Percentiles rank a stretch among this genome's conserved stretches.
Evolutionary conservation across 1,284 basidiomycete genomes (phyloP).

Genomic region (Leccinum solheimii): DNA sequence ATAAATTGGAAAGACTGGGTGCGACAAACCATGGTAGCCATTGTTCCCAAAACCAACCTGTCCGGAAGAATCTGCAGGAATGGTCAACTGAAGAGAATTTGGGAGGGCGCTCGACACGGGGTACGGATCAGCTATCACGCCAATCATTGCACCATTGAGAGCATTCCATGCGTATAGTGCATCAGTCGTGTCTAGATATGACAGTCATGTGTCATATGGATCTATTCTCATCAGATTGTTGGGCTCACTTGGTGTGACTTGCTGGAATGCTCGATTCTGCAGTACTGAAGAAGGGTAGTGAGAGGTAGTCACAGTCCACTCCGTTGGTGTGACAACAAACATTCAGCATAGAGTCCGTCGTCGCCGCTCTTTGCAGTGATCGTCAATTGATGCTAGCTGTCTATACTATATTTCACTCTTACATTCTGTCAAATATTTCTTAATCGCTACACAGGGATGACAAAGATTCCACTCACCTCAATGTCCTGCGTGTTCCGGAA

Average conservation of each 20-base stretch:
- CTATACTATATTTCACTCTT: background rate
- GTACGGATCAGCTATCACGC: conserved; percentile 49
- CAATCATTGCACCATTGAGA: conserved; percentile 48
- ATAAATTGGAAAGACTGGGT: background rate
- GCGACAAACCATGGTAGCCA: conserved; percentile 54
- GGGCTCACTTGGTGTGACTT: conserved; percentile 46
- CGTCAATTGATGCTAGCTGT: conserved; percentile 1
- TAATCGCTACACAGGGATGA: background rate
- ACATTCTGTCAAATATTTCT: conserved; percentile 8
- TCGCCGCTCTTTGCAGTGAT: conserved; percentile 47
- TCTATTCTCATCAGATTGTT: background rate
- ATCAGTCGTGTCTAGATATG: conserved; percentile 42
- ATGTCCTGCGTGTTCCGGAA: conserved; percentile 41
- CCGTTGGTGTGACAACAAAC: conserved; percentile 31
- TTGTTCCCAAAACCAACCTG: conserved; percentile 60
- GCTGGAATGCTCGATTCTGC: conserved; percentile 58
- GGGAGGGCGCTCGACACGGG: conserved; percentile 63
- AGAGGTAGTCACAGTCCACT: background rate
- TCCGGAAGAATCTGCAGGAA: conserved; percentile 46
- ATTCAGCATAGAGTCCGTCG: conserved; percentile 56
- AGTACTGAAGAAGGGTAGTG: conserved; percentile 39
- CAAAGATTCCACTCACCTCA: conserved; percentile 39
- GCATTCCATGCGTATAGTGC: conserved; percentile 58
- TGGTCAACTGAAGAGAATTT: conserved; percentile 56
- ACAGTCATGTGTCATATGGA: background rate